phyloP scores from a whole-genome alignment of 495 filamentous ascomycete genomes.

The Penicillium longicatenatum region DNA sequence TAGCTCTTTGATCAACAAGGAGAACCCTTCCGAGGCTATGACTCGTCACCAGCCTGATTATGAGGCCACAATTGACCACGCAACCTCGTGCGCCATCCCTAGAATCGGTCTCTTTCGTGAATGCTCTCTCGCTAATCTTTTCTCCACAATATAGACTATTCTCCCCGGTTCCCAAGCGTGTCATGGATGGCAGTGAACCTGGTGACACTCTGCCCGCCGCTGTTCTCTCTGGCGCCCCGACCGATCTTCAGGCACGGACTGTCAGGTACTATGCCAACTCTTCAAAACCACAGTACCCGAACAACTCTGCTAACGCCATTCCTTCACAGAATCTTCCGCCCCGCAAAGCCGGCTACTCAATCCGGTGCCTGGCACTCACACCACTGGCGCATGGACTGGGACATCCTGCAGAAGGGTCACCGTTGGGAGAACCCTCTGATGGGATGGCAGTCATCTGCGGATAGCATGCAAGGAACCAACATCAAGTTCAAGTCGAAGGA shows the following conservation, averaged over 20 bases:
- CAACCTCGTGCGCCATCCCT: slow-evolving; percentile 66
- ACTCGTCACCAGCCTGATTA: slow-evolving; percentile 77
- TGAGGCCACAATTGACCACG: slow-evolving; percentile 72
- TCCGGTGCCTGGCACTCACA: slow-evolving; percentile 81
- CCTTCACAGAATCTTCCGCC: slow-evolving; percentile 77
- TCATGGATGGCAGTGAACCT: slow-evolving; percentile 91
- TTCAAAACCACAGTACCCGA: background rate
- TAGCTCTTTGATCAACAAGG: slow-evolving; percentile 54
- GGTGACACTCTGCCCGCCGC: slow-evolving; percentile 73
- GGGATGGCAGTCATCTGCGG: slow-evolving; percentile 96
- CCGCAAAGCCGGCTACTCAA: slow-evolving; percentile 89
- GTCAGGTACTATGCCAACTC: slow-evolving; percentile 67
- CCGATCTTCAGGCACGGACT: slow-evolving; percentile 88
- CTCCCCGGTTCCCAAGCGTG: slow-evolving; percentile 82
- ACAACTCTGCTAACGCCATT: slow-evolving; percentile 24
- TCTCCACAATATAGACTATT: slow-evolving; percentile 60
- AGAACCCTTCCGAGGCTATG: slow-evolving; percentile 53
- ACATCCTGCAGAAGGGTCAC: slow-evolving; percentile 81
- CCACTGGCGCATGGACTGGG: slow-evolving; percentile 99
- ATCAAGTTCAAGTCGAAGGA: slow-evolving; percentile 92
- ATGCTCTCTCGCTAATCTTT: slow-evolving; percentile 25
- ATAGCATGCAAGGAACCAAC: slow-evolving; percentile 88
- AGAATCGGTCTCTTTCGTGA: slow-evolving; percentile 3
- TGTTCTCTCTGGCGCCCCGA: slow-evolving; percentile 87
- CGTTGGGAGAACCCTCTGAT: slow-evolving; percentile 98